Conservation (phyloP, 2,329 filamentous ascomycete species). For the Plenodomus biglobosus region DNA sequence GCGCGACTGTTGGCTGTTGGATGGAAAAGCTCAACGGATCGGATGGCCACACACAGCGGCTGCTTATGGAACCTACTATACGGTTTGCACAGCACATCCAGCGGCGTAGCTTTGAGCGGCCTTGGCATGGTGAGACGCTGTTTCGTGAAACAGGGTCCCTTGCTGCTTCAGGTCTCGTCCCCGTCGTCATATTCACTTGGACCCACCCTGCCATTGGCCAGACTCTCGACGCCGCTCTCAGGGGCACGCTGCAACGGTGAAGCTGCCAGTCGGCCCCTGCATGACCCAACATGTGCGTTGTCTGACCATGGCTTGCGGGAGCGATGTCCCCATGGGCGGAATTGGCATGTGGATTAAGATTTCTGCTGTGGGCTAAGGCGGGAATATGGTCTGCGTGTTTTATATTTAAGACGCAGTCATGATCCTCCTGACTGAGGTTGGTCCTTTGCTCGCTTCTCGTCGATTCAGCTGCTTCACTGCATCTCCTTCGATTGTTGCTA, state of each 20-base stretch:
- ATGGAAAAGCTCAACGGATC: no score
- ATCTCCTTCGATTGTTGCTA: neutral
- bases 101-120: constrained; percentile 8
- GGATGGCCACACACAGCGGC: constrained; percentile 1
- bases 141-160: constrained; percentile 33
- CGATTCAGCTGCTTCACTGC: constrained; percentile 2
- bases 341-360: constrained; percentile 17
- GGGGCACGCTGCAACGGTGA: constrained; percentile 18
- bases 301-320: constrained; percentile 16
- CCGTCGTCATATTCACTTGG: constrained; percentile 21
- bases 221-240: constrained; percentile 22
- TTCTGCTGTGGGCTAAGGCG: constrained; percentile 15
- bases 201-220: constrained; percentile 23
- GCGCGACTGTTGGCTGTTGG: neutral
- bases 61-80: constrained; percentile 5
- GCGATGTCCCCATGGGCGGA: constrained; percentile 18
- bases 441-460: constrained; percentile 1
- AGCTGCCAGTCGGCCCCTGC: constrained; percentile 18
- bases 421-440: constrained; percentile 9
- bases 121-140: constrained; percentile 18
- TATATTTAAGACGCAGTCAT: constrained; percentile 18
- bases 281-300: constrained; percentile 15
- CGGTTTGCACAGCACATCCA: constrained; percentile 1
- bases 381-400: constrained; percentile 10
- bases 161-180: constrained; percentile 21